Evolutionary conservation across 2,329 filamentous ascomycete species (phyloP), one percentile per base, ranked within the genome.

Genomic region (Volutella citrinella): DNA sequence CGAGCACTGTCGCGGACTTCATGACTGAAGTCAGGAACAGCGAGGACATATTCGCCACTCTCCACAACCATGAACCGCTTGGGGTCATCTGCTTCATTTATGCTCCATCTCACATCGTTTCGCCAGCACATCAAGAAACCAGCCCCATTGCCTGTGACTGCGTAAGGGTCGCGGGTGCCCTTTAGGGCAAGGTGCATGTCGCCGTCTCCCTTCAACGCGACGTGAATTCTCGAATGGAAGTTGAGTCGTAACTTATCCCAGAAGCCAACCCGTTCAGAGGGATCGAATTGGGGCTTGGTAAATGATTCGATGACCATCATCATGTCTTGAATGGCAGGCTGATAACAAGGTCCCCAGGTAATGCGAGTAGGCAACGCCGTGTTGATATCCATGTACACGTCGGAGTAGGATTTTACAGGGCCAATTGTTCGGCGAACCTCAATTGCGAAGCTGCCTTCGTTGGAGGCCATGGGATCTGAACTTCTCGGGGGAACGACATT

Each of bases 271-370:
- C 85, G 77, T 46, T 98, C 94, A 0, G 93, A 97, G 2, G 87
- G 84, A 59, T 98, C 94, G 18, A 96, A 73, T 44, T 91, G 90
- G 7, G 91, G 88, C 57, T 98, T 98, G 1, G 91, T 96, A 59
- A 98, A 97, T 4, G 87, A 91, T 63, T 98, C 93, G 42, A 98
- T 86, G 17, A 90, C 90, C 77, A 97, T 96, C 93, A 98, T 98
- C 85, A 97, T 95, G 56, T 98, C 94, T 60, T 98, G 93, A 30
- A 98, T 91, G 3, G 91, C 91, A 18, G 94, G 93, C 55, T 98
- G 94, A 55, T 97, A 98, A 3, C 90, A 95, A 27, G 93, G 90
- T 7, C 90, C 90, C 94, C 93, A 98, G 0, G 91, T 96, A 33
- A 98, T 91, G 27, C 87, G 81, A 1, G 93, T 98, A 3, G 94